These are phyloP conservation scores for Lasiodiplodia sp. DNA, from an alignment of 2,329 filamentous ascomycete species.

Conservation along the genomic window DNA sequence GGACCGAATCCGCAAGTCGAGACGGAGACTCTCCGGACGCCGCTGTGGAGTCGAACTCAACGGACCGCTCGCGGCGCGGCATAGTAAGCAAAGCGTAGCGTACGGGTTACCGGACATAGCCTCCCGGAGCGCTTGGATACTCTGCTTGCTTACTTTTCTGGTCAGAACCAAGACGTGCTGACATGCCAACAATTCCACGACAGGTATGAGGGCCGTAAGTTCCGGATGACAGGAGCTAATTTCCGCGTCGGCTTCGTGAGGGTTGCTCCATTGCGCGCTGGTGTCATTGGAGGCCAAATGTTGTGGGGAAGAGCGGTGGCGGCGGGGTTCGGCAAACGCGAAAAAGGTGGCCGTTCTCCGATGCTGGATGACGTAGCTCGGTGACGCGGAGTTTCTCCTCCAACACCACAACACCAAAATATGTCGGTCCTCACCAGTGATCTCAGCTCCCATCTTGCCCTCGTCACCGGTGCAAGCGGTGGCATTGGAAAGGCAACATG, in stretches of 20 bases:
- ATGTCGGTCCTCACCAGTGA: slow-evolving; percentile 30
- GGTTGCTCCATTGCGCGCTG: background rate
- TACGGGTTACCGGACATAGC: background rate
- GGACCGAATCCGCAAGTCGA: slow-evolving; percentile 3
- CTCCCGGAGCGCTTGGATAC: background rate
- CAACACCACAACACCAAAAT: background rate
- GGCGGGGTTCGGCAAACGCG: background rate
- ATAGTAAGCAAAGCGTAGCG: background rate
- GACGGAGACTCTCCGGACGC: slow-evolving; percentile 2
- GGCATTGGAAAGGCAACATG: slow-evolving; percentile 55
- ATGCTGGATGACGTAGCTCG: background rate
- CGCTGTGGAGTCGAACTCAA: slow-evolving; percentile 1
- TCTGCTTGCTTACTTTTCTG: background rate
- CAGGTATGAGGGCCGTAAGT: background rate
- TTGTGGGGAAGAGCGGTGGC: background rate
- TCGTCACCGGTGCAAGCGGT: slow-evolving; percentile 54
- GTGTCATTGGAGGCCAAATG: background rate
- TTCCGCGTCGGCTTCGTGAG: background rate
- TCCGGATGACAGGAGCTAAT: too few relatives aligned
- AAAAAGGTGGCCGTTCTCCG: slow-evolving; percentile 4
- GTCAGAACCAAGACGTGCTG: background rate
- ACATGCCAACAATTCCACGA: background rate
- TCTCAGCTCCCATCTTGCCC: slow-evolving; percentile 39
- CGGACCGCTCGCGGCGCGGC: background rate
- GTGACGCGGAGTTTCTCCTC: background rate